Percentiles rank a stretch among this genome's conserved stretches.
Conservation (phyloP, 106 monocot genomes). For the Hemerocallis citrina region DNA sequence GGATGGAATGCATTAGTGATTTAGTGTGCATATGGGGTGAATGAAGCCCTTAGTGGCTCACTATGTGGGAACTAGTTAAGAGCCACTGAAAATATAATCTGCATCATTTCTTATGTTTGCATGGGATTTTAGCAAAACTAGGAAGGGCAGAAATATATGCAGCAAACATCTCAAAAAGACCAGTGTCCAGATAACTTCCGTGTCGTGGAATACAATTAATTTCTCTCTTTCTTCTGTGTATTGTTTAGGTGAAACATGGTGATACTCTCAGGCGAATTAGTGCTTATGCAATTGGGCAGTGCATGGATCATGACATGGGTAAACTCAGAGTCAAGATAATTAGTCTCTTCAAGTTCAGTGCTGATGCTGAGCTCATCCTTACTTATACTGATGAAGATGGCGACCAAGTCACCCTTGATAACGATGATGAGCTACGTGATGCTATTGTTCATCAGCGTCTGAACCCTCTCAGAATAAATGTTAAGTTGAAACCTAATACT, state of each 20-base stretch:
- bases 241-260: conserved; percentile 68
- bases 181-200: too few relatives aligned
- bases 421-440: conserved; percentile 78
- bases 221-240: neutral
- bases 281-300: conserved; percentile 24
- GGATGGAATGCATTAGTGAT: too few relatives aligned
- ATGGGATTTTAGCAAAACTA: too few relatives aligned
- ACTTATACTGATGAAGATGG: conserved; percentile 89
- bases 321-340: conserved; percentile 48
- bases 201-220: neutral
- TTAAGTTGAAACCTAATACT: conserved; percentile 40
- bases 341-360: conserved; percentile 45
- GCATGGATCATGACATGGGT: conserved; percentile 43
- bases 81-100: too few relatives aligned
- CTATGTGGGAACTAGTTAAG: neutral
- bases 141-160: too few relatives aligned
- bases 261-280: conserved; percentile 60
- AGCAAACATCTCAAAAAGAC: too few relatives aligned
- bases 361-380: conserved; percentile 44
- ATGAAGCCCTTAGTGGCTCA: neutral
- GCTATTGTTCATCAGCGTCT: conserved; percentile 60
- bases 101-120: too few relatives aligned
- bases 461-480: conserved; percentile 75
- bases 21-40: too few relatives aligned
- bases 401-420: conserved; percentile 61